Conservation (phyloP, 768 basidiomycete genomes). For the Coprinellus micaceus region DNA sequence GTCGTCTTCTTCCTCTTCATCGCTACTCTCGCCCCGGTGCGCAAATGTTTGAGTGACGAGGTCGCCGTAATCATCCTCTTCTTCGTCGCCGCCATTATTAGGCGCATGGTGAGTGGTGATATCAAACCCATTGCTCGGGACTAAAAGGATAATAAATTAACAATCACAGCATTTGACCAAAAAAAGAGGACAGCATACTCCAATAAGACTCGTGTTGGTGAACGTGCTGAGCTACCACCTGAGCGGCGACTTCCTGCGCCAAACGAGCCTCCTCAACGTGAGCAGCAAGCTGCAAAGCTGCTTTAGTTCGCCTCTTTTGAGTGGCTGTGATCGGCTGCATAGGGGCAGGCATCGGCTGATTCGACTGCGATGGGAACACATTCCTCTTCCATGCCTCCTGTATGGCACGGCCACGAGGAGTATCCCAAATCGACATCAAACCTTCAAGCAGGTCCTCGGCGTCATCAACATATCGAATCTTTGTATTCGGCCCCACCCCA, state of each 20-base stretch:
- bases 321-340: not conserved
- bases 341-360: not conserved
- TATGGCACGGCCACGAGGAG: not conserved
- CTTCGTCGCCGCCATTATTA: not conserved
- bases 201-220: not conserved
- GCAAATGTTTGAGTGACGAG: not conserved
- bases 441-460: not conserved
- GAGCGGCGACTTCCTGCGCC: not conserved
- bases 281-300: not conserved
- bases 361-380: not conserved
- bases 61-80: not conserved
- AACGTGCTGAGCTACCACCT: not conserved
- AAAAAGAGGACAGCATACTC: no score
- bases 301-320: not conserved
- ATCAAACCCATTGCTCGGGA: no score
- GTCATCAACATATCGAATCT: not conserved
- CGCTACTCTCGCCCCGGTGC: not conserved
- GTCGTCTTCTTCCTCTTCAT: not conserved
- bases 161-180: no score
- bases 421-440: not conserved
- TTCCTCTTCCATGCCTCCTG: not conserved
- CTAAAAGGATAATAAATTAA: no score
- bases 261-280: no score
- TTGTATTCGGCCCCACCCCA: not conserved
- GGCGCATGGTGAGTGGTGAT: no score